These are phyloP conservation scores for Trichoderma gamsii DNA, from an alignment of 495 filamentous ascomycete species.

Conservation along the genomic window DNA sequence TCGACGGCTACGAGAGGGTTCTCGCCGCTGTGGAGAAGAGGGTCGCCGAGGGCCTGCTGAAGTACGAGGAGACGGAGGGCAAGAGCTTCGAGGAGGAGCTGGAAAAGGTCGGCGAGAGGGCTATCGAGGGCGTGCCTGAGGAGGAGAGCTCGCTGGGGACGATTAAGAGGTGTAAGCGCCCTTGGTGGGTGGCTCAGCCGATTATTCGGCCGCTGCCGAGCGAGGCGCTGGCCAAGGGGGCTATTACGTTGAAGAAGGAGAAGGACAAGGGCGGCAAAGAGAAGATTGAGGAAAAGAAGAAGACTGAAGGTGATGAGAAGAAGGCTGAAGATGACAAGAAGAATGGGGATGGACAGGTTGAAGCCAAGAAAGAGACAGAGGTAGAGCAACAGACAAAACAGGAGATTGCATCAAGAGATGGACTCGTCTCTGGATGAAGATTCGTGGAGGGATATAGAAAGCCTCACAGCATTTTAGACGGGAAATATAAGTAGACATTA, in stretches of 20 bases:
- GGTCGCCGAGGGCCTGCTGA: constrained; percentile 64
- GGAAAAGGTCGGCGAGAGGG: constrained; percentile 26
- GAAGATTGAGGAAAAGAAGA: constrained; percentile 3
- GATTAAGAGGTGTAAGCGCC: constrained; percentile 64
- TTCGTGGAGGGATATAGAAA: not conserved
- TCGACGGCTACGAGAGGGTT: constrained; percentile 64
- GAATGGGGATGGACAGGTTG: not conserved
- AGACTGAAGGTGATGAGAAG: not conserved
- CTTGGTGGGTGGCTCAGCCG: constrained; percentile 92
- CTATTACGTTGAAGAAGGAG: constrained; percentile 55
- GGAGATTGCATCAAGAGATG: constrained; percentile 12
- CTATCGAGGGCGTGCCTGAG: constrained; percentile 18
- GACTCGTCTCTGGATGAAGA: constrained; percentile 8
- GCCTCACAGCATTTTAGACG: not conserved
- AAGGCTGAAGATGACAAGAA: not conserved
- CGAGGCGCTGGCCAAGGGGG: constrained; percentile 78
- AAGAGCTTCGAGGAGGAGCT: constrained; percentile 41
- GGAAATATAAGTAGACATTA: not conserved
- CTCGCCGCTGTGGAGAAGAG: constrained; percentile 53
- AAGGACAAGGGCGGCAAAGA: constrained; percentile 25
- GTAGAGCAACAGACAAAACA: constrained; percentile 4
- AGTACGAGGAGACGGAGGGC: constrained; percentile 56
- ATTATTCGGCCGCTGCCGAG: constrained; percentile 82
- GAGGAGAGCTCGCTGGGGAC: constrained; percentile 55
- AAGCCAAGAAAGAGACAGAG: not conserved